Conservation (phyloP, 257 asterid species). For the Gentiana straminea region DNA sequence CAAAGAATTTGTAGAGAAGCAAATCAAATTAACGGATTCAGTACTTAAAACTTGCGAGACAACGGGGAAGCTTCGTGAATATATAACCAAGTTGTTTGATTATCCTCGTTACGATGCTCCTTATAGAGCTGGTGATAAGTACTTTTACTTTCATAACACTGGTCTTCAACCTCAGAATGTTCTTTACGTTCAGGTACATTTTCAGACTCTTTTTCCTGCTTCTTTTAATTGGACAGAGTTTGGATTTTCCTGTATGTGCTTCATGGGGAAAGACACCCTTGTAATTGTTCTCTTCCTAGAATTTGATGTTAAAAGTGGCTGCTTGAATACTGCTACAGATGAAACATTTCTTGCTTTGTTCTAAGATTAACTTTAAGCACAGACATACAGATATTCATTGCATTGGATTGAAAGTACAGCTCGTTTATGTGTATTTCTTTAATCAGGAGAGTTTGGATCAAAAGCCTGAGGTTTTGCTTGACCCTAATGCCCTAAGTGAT, state of each 20-base stretch:
- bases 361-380: background rate
- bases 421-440: constrained; percentile 4
- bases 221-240: background rate
- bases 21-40: constrained; percentile 57
- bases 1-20: constrained; percentile 66
- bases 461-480: constrained; percentile 69
- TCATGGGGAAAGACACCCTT: background rate
- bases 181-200: constrained; percentile 67
- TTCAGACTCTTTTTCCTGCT: constrained; percentile 1
- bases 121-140: constrained; percentile 75
- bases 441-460: constrained; percentile 72
- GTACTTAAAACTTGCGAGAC: constrained; percentile 62
- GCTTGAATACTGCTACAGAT: background rate
- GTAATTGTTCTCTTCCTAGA: background rate
- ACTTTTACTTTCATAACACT: constrained; percentile 72
- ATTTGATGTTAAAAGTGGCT: background rate
- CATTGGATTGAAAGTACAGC: background rate
- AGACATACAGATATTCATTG: background rate
- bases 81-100: constrained; percentile 58
- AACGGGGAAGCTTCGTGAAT: constrained; percentile 57
- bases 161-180: constrained; percentile 93
- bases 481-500: constrained; percentile 75
- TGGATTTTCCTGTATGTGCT: background rate
- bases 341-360: background rate
- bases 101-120: constrained; percentile 79